Conservation (phyloP, 345 rosid species). For the Salix koriyanagi region DNA sequence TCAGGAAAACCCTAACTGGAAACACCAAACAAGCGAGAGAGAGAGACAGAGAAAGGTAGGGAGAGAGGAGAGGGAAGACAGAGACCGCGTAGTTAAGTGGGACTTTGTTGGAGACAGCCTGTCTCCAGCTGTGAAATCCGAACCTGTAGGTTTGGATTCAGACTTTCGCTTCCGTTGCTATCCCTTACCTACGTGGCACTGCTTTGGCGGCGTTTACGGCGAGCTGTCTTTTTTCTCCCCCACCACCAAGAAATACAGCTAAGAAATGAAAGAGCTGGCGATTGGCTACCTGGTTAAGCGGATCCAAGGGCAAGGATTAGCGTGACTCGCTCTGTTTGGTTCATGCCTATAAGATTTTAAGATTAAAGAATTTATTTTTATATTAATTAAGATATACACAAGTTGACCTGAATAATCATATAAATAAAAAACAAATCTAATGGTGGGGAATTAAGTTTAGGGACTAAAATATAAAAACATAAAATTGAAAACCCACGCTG, state of each 20-base stretch:
- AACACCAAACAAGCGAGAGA: background rate
- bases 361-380: too few species aligned
- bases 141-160: constrained; percentile 51
- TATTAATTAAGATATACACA: too few species aligned
- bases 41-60: background rate
- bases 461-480: too few species aligned
- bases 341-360: too few species aligned
- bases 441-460: too few species aligned
- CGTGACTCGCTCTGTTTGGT: background rate
- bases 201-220: constrained; percentile 38
- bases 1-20: constrained; percentile 45
- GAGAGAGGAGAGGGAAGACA: constrained; percentile 10
- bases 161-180: constrained; percentile 16
- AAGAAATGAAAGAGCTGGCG: background rate
- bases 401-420: too few species aligned
- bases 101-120: constrained; percentile 99
- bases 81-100: constrained; percentile 58
- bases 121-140: constrained; percentile 73
- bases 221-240: constrained; percentile 24
- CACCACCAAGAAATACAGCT: background rate
- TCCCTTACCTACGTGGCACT: background rate
- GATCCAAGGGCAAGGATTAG: background rate
- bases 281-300: constrained; percentile 8
- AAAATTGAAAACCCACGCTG: too few species aligned
- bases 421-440: too few species aligned